A percentile compares a stretch with the other conserved stretches of the same genome.
phyloP scores from a whole-genome alignment of 306 rosid species.

The Coriaria nepalensis region DNA sequence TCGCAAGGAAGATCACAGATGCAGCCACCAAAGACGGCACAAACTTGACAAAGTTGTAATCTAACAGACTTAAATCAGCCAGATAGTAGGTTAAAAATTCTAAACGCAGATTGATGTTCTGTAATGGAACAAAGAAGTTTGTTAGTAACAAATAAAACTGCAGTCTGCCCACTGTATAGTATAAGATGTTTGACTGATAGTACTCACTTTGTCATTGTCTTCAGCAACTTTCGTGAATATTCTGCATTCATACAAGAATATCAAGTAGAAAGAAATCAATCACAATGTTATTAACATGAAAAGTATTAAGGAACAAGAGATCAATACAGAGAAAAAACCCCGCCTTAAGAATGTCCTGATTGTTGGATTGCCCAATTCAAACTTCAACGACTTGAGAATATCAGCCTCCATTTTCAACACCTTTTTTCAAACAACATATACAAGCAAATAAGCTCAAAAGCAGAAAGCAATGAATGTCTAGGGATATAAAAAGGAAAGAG shows the following conservation, averaged over 20 bases:
- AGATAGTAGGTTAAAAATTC: conserved; percentile 70
- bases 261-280: neutral
- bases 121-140: conserved; percentile 9
- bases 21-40: conserved; percentile 88
- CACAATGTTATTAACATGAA: neutral
- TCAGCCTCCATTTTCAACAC: conserved; percentile 82
- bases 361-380: conserved; percentile 83
- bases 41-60: conserved; percentile 53
- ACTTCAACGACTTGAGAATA: conserved; percentile 47
- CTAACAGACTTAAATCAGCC: conserved; percentile 82
- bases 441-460: neutral
- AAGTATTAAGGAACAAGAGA: neutral
- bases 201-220: conserved; percentile 39
- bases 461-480: too few species aligned
- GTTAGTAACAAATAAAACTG: conserved; percentile 9
- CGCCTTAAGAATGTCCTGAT: conserved; percentile 69
- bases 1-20: conserved; percentile 56
- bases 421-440: conserved; percentile 19
- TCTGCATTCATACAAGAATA: conserved; percentile 24
- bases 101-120: conserved; percentile 47
- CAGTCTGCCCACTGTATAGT: neutral
- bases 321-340: neutral
- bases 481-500: neutral
- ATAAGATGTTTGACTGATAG: neutral
- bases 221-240: conserved; percentile 44